Conservation (phyloP, 1,284 basidiomycete genomes). For the Peniophora sp. region DNA sequence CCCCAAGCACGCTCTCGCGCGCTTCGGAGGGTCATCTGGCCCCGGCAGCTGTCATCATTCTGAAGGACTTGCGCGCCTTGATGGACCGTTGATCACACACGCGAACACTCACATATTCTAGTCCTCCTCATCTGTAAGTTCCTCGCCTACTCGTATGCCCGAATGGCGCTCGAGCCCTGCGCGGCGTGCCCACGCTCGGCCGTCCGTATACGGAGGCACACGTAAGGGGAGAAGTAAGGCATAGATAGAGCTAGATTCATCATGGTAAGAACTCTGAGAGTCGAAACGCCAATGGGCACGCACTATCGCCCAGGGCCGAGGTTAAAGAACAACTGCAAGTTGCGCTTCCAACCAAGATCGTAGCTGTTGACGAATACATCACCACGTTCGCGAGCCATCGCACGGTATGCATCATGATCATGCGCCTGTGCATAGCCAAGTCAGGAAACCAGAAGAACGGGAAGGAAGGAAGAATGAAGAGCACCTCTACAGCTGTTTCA, state of each 20-base stretch:
- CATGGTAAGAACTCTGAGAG: slow-evolving; percentile 1
- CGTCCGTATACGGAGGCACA: slow-evolving; percentile 80
- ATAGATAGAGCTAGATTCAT: slow-evolving; percentile 47
- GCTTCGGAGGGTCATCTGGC: slow-evolving; percentile 68
- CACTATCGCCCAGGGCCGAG: slow-evolving; percentile 75
- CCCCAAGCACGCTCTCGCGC: slow-evolving; percentile 23
- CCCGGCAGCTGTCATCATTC: slow-evolving; percentile 64
- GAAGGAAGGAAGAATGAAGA: no score
- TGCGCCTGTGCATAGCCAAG: slow-evolving; percentile 32
- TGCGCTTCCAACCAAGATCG: slow-evolving; percentile 74
- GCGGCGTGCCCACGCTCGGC: slow-evolving; percentile 72
- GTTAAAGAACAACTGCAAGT: slow-evolving; percentile 87
- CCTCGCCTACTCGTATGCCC: slow-evolving; percentile 58
- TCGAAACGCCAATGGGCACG: slow-evolving; percentile 22
- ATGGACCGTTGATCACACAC: slow-evolving; percentile 1
- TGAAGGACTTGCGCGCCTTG: not conserved
- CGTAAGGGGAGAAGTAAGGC: slow-evolving; percentile 80
- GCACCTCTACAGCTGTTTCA: slow-evolving; percentile 82
- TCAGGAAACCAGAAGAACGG: no score
- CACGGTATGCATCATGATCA: slow-evolving; percentile 78
- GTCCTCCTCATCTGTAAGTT: slow-evolving; percentile 66
- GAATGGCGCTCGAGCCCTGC: slow-evolving; percentile 52
- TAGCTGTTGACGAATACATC: slow-evolving; percentile 89
- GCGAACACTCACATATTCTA: slow-evolving; percentile 14
- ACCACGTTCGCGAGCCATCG: slow-evolving; percentile 60